Conservation (phyloP, 2,329 filamentous ascomycete species). For the Exophiala spinifera region DNA sequence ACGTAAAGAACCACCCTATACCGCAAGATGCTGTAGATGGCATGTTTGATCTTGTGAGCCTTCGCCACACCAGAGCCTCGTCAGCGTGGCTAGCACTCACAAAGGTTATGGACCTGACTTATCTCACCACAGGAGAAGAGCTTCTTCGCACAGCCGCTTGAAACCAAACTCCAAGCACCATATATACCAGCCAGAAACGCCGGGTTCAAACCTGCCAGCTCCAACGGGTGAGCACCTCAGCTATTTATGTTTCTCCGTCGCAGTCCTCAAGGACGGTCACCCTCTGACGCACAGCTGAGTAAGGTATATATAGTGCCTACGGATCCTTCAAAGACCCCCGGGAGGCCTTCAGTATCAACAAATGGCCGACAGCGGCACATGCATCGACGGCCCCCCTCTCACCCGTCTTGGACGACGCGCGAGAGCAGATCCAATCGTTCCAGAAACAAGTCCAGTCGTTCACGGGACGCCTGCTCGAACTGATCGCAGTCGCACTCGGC, state of each 20-base stretch:
- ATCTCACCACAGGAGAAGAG: not conserved
- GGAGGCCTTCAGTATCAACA: constrained; percentile 22
- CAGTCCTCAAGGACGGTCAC: not conserved
- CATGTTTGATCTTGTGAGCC: constrained; percentile 54
- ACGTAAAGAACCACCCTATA: constrained; percentile 59
- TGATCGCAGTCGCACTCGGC: constrained; percentile 14
- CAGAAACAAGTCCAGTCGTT: constrained; percentile 10
- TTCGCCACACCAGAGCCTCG: not conserved
- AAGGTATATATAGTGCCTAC: constrained; percentile 13
- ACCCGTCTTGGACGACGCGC: constrained; percentile 9
- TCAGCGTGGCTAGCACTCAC: too few species aligned
- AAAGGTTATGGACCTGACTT: too few species aligned
- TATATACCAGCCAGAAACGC: constrained; percentile 16
- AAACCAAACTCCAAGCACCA: constrained; percentile 11
- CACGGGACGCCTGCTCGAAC: constrained; percentile 12
- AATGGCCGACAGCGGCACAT: constrained; percentile 14
- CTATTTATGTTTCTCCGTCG: not conserved
- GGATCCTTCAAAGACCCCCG: constrained; percentile 15
- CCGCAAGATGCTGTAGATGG: constrained; percentile 55
- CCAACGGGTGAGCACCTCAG: constrained; percentile 6
- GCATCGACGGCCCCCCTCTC: constrained; percentile 3
- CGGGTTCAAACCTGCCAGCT: constrained; percentile 18
- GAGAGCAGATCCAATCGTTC: constrained; percentile 12
- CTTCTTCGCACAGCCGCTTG: constrained; percentile 11
- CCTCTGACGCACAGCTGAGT: not conserved